Conservation (phyloP, 2,329 filamentous ascomycete species). For the Dryadomyces sulphureus region DNA sequence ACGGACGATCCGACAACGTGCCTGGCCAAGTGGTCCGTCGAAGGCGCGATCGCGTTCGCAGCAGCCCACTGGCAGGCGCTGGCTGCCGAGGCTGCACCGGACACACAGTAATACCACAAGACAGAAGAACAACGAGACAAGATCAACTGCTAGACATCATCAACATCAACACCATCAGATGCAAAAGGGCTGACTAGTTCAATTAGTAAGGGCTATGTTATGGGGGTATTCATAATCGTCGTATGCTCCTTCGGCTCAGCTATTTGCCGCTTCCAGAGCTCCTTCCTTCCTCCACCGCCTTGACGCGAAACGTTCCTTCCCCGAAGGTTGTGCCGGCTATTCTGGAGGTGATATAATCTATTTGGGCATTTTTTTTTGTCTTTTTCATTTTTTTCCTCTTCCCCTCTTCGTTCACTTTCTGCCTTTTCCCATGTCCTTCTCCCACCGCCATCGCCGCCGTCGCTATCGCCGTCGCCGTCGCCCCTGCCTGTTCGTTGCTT, state of each 20-base stretch:
- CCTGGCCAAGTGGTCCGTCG: constrained; percentile 20
- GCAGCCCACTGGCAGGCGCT: constrained; percentile 21
- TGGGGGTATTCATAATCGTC: neutral
- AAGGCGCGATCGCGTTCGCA: constrained; percentile 27
- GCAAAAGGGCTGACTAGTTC: neutral
- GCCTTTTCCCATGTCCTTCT: neutral
- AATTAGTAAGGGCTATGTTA: neutral
- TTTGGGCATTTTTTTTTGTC: neutral
- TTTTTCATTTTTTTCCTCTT: neutral
- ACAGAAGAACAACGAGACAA: neutral
- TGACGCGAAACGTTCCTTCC: neutral
- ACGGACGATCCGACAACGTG: neutral
- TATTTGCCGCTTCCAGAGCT: neutral
- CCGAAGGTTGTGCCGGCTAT: constrained; percentile 5
- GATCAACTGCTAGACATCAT: neutral
- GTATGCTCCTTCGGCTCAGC: neutral
- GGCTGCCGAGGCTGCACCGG: neutral
- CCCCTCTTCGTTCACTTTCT: neutral
- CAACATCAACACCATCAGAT: neutral
- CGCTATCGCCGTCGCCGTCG: too few species aligned
- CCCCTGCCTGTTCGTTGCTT: constrained; percentile 12
- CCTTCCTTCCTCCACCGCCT: neutral
- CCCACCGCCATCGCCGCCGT: constrained; percentile 1
- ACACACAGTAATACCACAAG: neutral
- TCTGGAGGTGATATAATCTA: too few species aligned